Percentiles rank a stretch among this genome's conserved stretches.
Conservation (phyloP, 2,329 filamentous ascomycete species). For the Pseudogymnoascus sp. region DNA sequence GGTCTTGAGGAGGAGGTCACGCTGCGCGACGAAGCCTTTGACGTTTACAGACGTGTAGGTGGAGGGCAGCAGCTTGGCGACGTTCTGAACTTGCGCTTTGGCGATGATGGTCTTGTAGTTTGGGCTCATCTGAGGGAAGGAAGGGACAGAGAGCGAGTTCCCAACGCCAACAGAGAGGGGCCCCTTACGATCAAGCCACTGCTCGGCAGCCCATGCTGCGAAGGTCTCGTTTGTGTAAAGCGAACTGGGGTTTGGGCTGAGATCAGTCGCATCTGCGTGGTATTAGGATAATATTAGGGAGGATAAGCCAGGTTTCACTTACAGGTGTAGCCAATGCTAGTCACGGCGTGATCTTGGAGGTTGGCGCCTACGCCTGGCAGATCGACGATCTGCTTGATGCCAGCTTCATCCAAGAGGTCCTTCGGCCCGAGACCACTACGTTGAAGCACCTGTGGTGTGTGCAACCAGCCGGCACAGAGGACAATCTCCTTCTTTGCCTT, state of each 20-base stretch:
- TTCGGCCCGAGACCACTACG: constrained; percentile 23
- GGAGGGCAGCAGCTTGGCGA: constrained; percentile 17
- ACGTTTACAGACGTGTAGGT: constrained; percentile 9
- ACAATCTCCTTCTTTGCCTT: constrained; percentile 28
- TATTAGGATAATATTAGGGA: background rate
- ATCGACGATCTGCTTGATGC: constrained; percentile 29
- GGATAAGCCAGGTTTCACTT: background rate
- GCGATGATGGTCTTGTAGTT: constrained; percentile 20
- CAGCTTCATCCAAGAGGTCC: constrained; percentile 24
- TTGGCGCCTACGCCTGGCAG: constrained; percentile 35
- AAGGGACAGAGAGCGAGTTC: constrained; percentile 21
- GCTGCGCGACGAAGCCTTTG: constrained; percentile 20
- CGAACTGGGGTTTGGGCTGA: constrained; percentile 13
- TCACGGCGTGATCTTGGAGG: constrained; percentile 26
- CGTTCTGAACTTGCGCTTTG: constrained; percentile 21
- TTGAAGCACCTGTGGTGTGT: constrained; percentile 18
- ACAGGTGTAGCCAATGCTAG: constrained; percentile 10
- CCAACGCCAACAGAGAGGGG: constrained; percentile 31
- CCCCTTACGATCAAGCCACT: constrained; percentile 27
- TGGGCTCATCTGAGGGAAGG: constrained; percentile 21
- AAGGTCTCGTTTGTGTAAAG: constrained; percentile 26
- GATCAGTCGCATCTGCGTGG: background rate
- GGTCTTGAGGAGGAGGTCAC: constrained; percentile 18
- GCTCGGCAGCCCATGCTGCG: constrained; percentile 26
- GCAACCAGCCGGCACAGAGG: constrained; percentile 28